phyloP scores from a whole-genome alignment of 805 yeast genomes.

The Saturnispora mendoncae region DNA sequence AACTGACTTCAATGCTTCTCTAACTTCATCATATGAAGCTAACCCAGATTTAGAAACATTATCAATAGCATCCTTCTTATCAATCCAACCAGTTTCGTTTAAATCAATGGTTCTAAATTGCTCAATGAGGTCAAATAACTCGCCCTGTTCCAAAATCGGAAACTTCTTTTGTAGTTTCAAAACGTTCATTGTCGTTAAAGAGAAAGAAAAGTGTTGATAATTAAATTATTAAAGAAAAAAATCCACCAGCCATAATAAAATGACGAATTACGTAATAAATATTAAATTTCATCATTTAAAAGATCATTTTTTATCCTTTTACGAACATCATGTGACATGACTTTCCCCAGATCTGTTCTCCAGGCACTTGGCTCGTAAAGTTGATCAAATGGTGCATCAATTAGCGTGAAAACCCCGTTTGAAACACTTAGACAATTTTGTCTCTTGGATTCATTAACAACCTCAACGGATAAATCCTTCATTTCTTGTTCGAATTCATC shows the following conservation, averaged over 20 bases:
- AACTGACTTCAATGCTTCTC: constrained; percentile 86
- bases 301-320: constrained; percentile 3
- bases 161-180: constrained; percentile 54
- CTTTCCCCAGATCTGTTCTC: constrained; percentile 15
- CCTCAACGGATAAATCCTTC: constrained; percentile 13
- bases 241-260: not conserved
- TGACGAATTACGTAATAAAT: not conserved
- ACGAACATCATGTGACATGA: constrained; percentile 14
- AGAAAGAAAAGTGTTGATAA: not conserved
- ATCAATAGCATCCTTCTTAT: constrained; percentile 83
- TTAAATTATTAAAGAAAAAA: not conserved
- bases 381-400: constrained; percentile 19
- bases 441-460: constrained; percentile 1
- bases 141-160: constrained; percentile 80
- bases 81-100: constrained; percentile 92
- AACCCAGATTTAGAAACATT: constrained; percentile 70
- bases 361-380: constrained; percentile 13
- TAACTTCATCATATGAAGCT: constrained; percentile 82
- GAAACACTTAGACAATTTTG: constrained; percentile 1
- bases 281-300: not conserved
- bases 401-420: constrained; percentile 10
- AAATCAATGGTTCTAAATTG: constrained; percentile 78
- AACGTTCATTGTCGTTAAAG: constrained; percentile 1
- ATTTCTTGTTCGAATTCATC: constrained; percentile 27
- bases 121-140: constrained; percentile 75